Conservation (phyloP, 176 grass and related monocot genomes). For the Carex scoparia region DNA sequence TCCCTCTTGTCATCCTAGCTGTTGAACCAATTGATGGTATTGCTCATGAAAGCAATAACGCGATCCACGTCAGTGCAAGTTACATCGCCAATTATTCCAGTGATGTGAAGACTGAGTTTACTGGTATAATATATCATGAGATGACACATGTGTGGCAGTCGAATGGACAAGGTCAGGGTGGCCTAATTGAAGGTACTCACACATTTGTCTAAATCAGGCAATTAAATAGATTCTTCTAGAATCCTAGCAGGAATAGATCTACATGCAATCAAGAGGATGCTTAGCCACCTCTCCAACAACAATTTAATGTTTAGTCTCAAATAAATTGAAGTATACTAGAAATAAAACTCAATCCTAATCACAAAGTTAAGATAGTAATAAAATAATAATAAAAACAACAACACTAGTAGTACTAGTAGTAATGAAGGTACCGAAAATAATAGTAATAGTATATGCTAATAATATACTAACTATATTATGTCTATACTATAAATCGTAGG, state of each 20-base stretch:
- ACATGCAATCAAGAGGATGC: too few species aligned
- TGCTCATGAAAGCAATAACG: slow-evolving; percentile 23
- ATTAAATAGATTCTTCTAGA: background rate
- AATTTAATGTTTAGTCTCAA: too few species aligned
- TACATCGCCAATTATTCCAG: slow-evolving; percentile 36
- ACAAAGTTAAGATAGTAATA: too few species aligned
- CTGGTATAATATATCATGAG: slow-evolving; percentile 69
- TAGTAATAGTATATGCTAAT: too few species aligned
- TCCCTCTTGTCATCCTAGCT: slow-evolving; percentile 27
- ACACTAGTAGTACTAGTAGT: too few species aligned
- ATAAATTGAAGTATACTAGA: too few species aligned
- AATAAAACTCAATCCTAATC: too few species aligned
- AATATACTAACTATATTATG: too few species aligned
- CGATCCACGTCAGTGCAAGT: slow-evolving; percentile 39
- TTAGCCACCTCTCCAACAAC: too few species aligned
- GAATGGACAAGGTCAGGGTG: background rate
- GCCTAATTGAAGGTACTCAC: slow-evolving; percentile 42
- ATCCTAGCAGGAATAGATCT: background rate
- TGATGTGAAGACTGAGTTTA: slow-evolving; percentile 38
- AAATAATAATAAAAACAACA: too few species aligned
- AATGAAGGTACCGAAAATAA: too few species aligned
- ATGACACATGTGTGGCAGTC: slow-evolving; percentile 52
- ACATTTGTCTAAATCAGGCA: background rate
- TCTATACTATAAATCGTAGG: too few species aligned
- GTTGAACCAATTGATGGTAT: slow-evolving; percentile 25